Conservation (phyloP, 106 monocot genomes). For the Ottelia alismoides region DNA sequence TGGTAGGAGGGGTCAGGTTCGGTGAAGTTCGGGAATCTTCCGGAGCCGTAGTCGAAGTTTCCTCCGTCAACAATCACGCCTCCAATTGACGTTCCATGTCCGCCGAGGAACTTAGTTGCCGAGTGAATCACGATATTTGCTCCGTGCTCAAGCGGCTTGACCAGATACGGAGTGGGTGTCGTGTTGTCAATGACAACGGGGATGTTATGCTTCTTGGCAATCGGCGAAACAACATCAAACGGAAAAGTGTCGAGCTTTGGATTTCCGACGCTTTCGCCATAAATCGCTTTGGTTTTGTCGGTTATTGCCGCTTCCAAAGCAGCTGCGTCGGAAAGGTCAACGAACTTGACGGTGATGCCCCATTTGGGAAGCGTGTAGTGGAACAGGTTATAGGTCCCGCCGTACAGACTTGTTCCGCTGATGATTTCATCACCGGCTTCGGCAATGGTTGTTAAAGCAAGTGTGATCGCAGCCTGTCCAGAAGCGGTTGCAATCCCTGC, state of each 20-base stretch:
- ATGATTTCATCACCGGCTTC: background rate
- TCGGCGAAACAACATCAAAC: background rate
- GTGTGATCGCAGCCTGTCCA: background rate
- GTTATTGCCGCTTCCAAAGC: background rate
- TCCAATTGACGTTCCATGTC: background rate
- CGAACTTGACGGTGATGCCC: background rate
- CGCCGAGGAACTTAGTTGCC: background rate
- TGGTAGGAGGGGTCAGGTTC: too few relatives aligned
- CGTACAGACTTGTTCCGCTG: background rate
- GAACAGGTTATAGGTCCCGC: background rate
- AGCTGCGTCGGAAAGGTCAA: background rate
- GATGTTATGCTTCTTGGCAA: background rate
- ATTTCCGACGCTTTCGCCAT: background rate
- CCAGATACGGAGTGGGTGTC: background rate
- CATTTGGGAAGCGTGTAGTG: background rate
- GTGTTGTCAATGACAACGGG: background rate
- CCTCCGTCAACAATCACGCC: too few relatives aligned
- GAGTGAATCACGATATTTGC: background rate
- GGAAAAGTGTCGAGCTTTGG: background rate
- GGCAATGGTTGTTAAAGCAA: background rate
- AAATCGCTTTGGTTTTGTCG: background rate
- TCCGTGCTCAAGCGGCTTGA: background rate
- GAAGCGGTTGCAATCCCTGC: background rate
- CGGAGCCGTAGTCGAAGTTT: background rate
- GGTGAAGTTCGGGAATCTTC: too few relatives aligned